These are phyloP conservation scores for Yamadazyma jaroonii DNA, from an alignment of 1,139 yeast genomes.

Conservation along the genomic window DNA sequence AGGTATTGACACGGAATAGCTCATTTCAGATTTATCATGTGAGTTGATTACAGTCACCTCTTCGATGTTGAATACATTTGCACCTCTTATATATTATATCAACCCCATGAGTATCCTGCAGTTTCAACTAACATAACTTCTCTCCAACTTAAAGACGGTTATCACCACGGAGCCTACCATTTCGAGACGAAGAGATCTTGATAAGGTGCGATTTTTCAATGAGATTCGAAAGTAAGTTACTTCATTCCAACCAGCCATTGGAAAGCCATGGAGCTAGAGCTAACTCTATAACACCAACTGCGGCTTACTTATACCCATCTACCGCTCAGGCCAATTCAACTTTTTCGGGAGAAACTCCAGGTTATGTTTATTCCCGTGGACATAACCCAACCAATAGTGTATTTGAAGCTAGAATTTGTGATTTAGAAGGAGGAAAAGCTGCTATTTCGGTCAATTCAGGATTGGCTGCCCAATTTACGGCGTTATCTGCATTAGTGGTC, in stretches of 20 bases:
- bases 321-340: conserved; percentile 88
- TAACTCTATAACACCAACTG: conserved; percentile 82
- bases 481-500: conserved; percentile 79
- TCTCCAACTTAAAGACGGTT: too few species aligned
- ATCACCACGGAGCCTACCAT: too few species aligned
- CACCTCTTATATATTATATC: too few species aligned
- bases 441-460: conserved; percentile 89
- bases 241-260: conserved; percentile 82
- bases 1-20: too few species aligned
- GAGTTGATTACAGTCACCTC: too few species aligned
- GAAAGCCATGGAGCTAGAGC: conserved; percentile 75
- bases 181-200: too few species aligned
- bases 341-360: conserved; percentile 77
- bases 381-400: conserved; percentile 91
- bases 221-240: conserved; percentile 76
- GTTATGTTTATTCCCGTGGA: conserved; percentile 82
- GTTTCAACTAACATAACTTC: too few species aligned
- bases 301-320: conserved; percentile 80
- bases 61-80: too few species aligned
- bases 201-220: background rate
- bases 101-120: too few species aligned
- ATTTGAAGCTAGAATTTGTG: conserved; percentile 86
- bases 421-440: conserved; percentile 86
- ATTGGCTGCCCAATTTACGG: conserved; percentile 87
- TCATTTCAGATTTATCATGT: too few species aligned